Conservation (phyloP, 129 eudicot genomes). For the sunflower (Helianthus annuus) region HanXRQr2.0-SUNRISE NC_035439.2:123771685-123772184, state of each 20-base stretch:
- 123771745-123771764: slow-evolving; percentile 19
- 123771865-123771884: slow-evolving; percentile 32
- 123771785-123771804: slow-evolving; percentile 49
- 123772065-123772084: slow-evolving; percentile 30
- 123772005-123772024: slow-evolving; percentile 43
- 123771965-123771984: slow-evolving; percentile 34
- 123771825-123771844: slow-evolving; percentile 82
- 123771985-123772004: slow-evolving; percentile 26
- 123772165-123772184: slow-evolving; percentile 33
- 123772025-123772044: slow-evolving; percentile 38
- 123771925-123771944: slow-evolving; percentile 83
- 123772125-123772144: slow-evolving; percentile 34
- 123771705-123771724: slow-evolving; percentile 31
- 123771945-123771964: slow-evolving; percentile 64
- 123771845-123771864: slow-evolving; percentile 24
- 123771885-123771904: slow-evolving; percentile 30
- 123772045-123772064: slow-evolving; percentile 34
- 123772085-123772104: slow-evolving; percentile 41
- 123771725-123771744: slow-evolving; percentile 31
- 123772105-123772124: slow-evolving; percentile 41
- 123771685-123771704: slow-evolving; percentile 41
- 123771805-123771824: slow-evolving; percentile 64
- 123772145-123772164: slow-evolving; percentile 22
- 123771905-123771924: slow-evolving; percentile 62
- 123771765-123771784: slow-evolving; percentile 27